Evolutionary conservation across 202 grass and related monocot genomes (phyloP), one percentile per base, ranked within the genome.

Genomic region (Carex arenaria): DNA sequence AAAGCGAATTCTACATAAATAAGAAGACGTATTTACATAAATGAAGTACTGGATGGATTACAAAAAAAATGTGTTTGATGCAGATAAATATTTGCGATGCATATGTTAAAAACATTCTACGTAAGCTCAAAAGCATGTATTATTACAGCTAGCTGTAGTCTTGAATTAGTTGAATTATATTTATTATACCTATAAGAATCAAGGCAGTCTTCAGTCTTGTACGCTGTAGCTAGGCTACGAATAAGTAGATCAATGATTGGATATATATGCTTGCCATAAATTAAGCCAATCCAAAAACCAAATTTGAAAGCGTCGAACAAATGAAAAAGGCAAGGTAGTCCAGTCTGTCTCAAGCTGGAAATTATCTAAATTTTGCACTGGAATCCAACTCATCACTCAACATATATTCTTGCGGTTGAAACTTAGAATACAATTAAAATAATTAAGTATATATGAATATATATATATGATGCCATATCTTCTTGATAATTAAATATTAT

Each of bases 271-370:
- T 69, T 15, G 67, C 69, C 43, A 14, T 26, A 10, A 72, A 51
- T 72, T n/a, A 55, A 34, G 72, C 49, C n/a, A 56, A 76, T 55
- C 26, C 51, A 10, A 42, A 79, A 80, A 80, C 40, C 34, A 80
- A 64, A 64, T 64, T n/a, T 43, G 78, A 82, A 65, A 51, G 79
- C 22, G 61, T 67, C 61, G 79, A 82, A 51, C 56, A 81, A 65
- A 66, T 49, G 42, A 34, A 42, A 34, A 42, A 82, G 67, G 57
- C 79, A 82, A 67, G 47, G 22, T 51, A 43, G 10, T 9, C 22
- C 32, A 52, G 62, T 62, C 79, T 67, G 79, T 82, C 40, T 67
- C 42, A 31, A 82, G 79, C 79, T 82, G 79, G 79, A 67, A 80
- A 18, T 64, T 64, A 45, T 54, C 22, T 36, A 79, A 1, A 60